Evolutionary conservation across 2,329 filamentous ascomycete genomes (phyloP), one percentile per base, ranked within the genome.

Genomic region (Fusarium sacchari): DNA sequence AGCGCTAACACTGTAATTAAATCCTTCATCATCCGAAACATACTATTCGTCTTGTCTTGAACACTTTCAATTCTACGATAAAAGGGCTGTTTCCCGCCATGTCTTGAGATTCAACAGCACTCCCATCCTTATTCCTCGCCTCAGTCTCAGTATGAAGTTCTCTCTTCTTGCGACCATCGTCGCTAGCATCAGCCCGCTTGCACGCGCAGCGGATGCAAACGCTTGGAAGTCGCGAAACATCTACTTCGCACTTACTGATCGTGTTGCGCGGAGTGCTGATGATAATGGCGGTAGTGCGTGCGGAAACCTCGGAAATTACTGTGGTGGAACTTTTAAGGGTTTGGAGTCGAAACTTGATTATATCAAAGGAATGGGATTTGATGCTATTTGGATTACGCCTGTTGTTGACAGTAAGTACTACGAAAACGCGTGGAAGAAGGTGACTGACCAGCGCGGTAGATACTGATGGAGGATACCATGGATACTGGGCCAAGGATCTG

Each of bases 301-400:
- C 74, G 74, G 81, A 13, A 74, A 81, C 40, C 79, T 85, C n/a
- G 75, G 80, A 34, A 78, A 79, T 32, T 91, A 91, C 79, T 92
- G 90, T 72, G 89, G 89, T 44, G 90, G 90, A 22, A 89, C 87
- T 2, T 92, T 88, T 77, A 80, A 83, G 59, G 90, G 90, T 12
- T 83, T 92, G 36, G 84, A 87, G 72, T 84, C 87, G 67, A 85
- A 88, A 69, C 84, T 92, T 44, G 89, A 91, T 79, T 91, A 91
- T 78, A 91, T 92, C 78, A 84, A 89, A 76, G 85, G 85, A 55
- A 88, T 90, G 86, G 88, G 88, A 30, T 90, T 90, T 70, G 86
- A 87, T 62, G 88, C 88, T 44, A 82, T 89, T 56, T 87, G 88
- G 86, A 89, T 90, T 69, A 89, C 88, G 5, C 89, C 88, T 1